Evolutionary conservation across 176 grass and related monocot genomes (phyloP).

Genomic region (Ensete glaucum): DNA sequence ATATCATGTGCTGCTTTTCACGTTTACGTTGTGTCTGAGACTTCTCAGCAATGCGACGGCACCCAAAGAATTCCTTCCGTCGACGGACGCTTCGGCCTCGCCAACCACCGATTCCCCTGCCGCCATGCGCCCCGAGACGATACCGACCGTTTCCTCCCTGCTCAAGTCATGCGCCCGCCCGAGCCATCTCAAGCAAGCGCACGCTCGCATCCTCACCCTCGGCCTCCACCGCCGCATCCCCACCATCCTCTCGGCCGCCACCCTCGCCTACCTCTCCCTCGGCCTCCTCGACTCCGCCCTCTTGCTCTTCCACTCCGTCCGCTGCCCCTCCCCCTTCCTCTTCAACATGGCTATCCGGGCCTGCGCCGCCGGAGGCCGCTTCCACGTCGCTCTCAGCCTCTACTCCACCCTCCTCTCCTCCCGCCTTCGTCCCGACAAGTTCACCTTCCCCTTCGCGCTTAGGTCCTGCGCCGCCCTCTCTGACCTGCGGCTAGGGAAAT

Average conservation of each 20-base stretch:
- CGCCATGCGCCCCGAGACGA: neutral
- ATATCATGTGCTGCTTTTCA: no score
- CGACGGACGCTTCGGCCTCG: neutral
- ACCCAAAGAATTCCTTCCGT: no score
- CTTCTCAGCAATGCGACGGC: no score
- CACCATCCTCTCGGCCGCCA: conserved; percentile 3
- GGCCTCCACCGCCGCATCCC: neutral
- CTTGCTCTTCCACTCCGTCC: conserved; percentile 10
- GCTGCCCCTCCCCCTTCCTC: conserved; percentile 7
- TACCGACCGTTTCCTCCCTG: neutral
- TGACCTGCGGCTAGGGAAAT: conserved; percentile 2
- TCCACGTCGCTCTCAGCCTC: conserved; percentile 11
- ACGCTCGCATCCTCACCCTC: conserved; percentile 1
- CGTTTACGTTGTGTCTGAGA: no score
- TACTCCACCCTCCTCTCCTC: conserved; percentile 12
- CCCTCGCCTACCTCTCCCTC: conserved; percentile 16
- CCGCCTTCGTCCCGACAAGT: conserved; percentile 9
- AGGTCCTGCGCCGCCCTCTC: conserved; percentile 9
- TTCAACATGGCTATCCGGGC: conserved; percentile 14
- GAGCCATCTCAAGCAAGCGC: conserved; percentile 19
- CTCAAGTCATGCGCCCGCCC: conserved; percentile 15
- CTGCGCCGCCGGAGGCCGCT: neutral
- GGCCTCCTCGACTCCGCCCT: conserved; percentile 22
- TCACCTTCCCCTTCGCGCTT: conserved; percentile 19
- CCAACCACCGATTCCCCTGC: neutral